These are phyloP conservation scores for Trypanosoma mega DNA, from an alignment of 208 protist species.

Conservation along the genomic window DNA sequence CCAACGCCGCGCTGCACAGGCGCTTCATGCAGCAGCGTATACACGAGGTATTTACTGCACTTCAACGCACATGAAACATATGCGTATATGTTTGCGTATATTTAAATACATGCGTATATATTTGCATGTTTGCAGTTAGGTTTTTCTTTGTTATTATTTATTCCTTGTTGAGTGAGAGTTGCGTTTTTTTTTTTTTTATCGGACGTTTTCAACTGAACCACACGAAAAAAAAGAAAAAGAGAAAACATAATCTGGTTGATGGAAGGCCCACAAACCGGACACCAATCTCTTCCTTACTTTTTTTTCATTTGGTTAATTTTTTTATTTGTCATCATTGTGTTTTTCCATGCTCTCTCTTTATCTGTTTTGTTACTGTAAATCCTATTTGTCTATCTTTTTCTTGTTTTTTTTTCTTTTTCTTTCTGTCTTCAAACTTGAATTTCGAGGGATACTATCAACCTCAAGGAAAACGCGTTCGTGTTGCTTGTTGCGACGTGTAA, in stretches of 20 bases:
- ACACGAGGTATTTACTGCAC: constrained; percentile 19
- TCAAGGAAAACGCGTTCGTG: constrained; percentile 11
- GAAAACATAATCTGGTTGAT: too few species aligned
- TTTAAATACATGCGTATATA: background rate
- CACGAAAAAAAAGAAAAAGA: background rate
- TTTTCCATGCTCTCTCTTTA: background rate
- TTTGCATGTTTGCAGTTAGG: background rate
- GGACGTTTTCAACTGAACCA: background rate
- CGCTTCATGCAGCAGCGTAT: constrained; percentile 46
- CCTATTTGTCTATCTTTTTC: background rate
- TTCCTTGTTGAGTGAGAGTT: too few species aligned
- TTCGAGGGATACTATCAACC: background rate
- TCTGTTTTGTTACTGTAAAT: constrained; percentile 6
- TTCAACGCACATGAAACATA: background rate
- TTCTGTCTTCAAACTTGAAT: background rate
- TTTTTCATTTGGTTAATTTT: background rate
- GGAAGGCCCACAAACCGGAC: background rate
- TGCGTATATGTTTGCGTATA: background rate
- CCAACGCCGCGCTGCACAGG: constrained; percentile 40
- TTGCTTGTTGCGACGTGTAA: constrained; percentile 10
- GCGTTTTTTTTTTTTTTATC: constrained; percentile 7
- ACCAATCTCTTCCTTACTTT: background rate
- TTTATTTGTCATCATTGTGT: background rate
- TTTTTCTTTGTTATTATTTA: background rate
- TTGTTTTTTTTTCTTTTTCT: constrained; percentile 9